Percentiles rank a stretch among this genome's conserved stretches.
Conservation (phyloP, 257 asterid species). For the Buddleja alternifolia region DNA sequence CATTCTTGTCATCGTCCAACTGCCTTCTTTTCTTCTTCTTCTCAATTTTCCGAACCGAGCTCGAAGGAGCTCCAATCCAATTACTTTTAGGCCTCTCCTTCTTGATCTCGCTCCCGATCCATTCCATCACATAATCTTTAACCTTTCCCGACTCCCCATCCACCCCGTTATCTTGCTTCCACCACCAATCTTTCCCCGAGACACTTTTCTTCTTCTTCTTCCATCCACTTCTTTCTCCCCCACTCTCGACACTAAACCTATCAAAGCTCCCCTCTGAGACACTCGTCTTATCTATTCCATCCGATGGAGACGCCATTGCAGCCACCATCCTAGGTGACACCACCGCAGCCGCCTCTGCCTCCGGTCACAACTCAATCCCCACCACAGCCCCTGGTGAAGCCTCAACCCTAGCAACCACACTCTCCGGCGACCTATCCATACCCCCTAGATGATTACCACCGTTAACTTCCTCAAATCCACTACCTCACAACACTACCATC, state of each 20-base stretch:
- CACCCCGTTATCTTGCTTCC: constrained; percentile 85
- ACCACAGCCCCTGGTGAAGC: constrained; percentile 61
- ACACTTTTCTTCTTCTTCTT: constrained; percentile 74
- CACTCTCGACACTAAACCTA: constrained; percentile 62
- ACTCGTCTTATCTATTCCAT: constrained; percentile 66
- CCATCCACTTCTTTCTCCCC: constrained; percentile 52
- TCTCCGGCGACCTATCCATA: constrained; percentile 74
- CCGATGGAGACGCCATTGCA: constrained; percentile 71
- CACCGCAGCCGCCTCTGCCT: constrained; percentile 44
- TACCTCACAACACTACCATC: constrained; percentile 50
- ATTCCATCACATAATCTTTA: constrained; percentile 94
- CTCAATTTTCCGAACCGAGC: constrained; percentile 51
- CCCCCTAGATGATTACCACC: constrained; percentile 37
- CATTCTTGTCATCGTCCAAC: constrained; percentile 74
- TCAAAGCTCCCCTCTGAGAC: constrained; percentile 72
- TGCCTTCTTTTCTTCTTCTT: constrained; percentile 62
- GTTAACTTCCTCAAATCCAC: constrained; percentile 62
- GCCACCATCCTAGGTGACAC: constrained; percentile 81
- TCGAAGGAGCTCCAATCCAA: constrained; percentile 73
- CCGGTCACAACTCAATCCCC: constrained; percentile 63
- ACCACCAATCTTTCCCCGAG: constrained; percentile 97
- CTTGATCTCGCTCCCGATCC: constrained; percentile 94
- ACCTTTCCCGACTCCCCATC: constrained; percentile 61
- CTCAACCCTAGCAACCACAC: constrained; percentile 61
- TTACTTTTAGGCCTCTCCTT: constrained; percentile 87